Evolutionary conservation across 768 basidiomycete species (phyloP), one percentile per base, ranked within the genome.

Genomic region (Pulveroboletus sp.): DNA sequence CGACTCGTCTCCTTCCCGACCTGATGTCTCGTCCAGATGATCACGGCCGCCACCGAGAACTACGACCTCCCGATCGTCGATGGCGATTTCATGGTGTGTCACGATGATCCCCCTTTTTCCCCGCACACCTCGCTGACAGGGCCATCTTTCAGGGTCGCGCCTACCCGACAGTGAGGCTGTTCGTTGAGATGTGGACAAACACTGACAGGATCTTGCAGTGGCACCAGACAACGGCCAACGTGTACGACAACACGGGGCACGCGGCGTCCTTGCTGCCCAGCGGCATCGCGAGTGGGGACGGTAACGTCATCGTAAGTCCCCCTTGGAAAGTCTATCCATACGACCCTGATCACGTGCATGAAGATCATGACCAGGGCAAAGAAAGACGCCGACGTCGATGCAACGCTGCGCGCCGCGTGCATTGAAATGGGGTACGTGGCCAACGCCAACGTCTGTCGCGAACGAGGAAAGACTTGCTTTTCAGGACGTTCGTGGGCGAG

Each of bases 391-490:
- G 67, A 72, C n/a, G 70, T 77, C 4, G 79, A 80, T 54, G 61
- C 69, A 0, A 57, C 71, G 22, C 67, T 78, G 56, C 71, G 79
- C 4, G 72, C 74, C 1, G 76, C 73, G 5, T 76, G 76, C 26
- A 68, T 76, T 13, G 75, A 77, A 54, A 75, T 82, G 76, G 80
- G 80, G 63, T 69, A 45, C 31, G 63, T 53, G 31, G 16, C 14
- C 12, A 29, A 12, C 12, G 27, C n/a, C n/a, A n/a, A n/a, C n/a
- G n/a, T n/a, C n/a, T n/a, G n/a, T n/a, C n/a, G n/a, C n/a, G n/a
- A n/a, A n/a, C n/a, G n/a, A n/a, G n/a, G n/a, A n/a, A n/a, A n/a
- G n/a, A n/a, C n/a, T n/a, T n/a, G n/a, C n/a, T n/a, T n/a, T n/a
- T n/a, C 23, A 67, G 67, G 6, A 78, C 78, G 0, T 63, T 68